phyloP scores from a whole-genome alignment of 768 basidiomycete species.

The Tylopilus rubrobrunneus region DNA sequence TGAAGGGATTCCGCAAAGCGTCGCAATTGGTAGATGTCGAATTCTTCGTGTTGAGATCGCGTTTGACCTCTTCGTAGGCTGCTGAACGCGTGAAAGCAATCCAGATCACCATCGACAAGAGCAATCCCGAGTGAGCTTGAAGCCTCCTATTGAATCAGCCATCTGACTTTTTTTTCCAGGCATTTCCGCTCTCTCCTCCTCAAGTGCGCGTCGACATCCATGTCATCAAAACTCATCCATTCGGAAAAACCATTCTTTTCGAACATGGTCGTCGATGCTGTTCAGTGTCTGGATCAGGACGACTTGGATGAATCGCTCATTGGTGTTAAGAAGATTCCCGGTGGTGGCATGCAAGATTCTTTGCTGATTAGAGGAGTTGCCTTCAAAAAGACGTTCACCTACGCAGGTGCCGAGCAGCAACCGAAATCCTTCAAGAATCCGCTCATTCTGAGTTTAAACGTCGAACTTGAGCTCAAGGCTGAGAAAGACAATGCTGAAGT shows the following conservation, averaged over 20 bases:
- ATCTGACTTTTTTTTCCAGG: constrained; percentile 39
- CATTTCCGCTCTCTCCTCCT: constrained; percentile 90
- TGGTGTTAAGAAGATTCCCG: constrained; percentile 96
- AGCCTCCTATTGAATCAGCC: not conserved
- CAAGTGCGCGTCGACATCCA: constrained; percentile 98
- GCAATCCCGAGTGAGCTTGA: constrained; percentile 76
- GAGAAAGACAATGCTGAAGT: constrained; percentile 99
- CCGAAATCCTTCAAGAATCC: constrained; percentile 90
- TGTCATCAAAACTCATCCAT: constrained; percentile 99
- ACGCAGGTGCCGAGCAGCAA: constrained; percentile 98
- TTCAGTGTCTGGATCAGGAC: constrained; percentile 85
- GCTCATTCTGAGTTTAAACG: constrained; percentile 90
- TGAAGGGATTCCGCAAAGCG: constrained; percentile 92
- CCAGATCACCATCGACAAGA: constrained; percentile 86
- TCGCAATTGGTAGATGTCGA: constrained; percentile 66
- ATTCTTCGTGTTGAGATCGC: constrained; percentile 4
- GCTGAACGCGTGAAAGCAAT: constrained; percentile 83
- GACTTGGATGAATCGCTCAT: constrained; percentile 95
- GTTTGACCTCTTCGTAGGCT: constrained; percentile 47
- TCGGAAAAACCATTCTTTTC: constrained; percentile 99
- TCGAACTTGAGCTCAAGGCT: constrained; percentile 97
- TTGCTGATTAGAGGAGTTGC: constrained; percentile 86
- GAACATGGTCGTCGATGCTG: constrained; percentile 97
- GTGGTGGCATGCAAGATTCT: constrained; percentile 97
- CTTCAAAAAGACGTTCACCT: constrained; percentile 99